phyloP scores from a whole-genome alignment of 2,329 filamentous ascomycete species.

The Dendrostoma leiphaemia region DNA sequence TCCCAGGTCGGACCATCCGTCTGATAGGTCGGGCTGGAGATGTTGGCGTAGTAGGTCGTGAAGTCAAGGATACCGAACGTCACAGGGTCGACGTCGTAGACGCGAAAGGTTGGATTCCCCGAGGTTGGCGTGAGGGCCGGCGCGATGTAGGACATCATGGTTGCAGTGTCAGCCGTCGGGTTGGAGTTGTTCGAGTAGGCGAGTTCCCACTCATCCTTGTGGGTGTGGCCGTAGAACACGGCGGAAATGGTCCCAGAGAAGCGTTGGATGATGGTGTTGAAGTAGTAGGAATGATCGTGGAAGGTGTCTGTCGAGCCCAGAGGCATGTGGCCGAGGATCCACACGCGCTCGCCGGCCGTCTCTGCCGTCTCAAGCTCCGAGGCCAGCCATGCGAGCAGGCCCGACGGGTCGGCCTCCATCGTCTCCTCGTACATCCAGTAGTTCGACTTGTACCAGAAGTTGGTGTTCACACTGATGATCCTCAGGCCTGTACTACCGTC shows the following conservation, averaged over 20 bases:
- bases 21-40: conserved; percentile 42
- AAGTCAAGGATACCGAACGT: conserved; percentile 55
- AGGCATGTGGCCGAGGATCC: conserved; percentile 58
- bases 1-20: conserved; percentile 47
- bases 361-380: conserved; percentile 53
- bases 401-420: conserved; percentile 49
- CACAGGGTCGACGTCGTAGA: conserved; percentile 56
- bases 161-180: conserved; percentile 40
- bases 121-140: conserved; percentile 54
- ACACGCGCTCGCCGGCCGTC: conserved; percentile 49
- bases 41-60: conserved; percentile 54
- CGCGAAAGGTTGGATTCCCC: conserved; percentile 55
- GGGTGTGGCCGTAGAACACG: conserved; percentile 55
- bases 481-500: conserved; percentile 42
- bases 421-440: conserved; percentile 52
- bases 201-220: conserved; percentile 55
- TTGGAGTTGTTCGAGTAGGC: conserved; percentile 48
- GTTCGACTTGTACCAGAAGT: conserved; percentile 59
- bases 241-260: conserved; percentile 53
- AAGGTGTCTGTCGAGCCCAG: conserved; percentile 49
- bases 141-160: conserved; percentile 51
- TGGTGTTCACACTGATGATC: conserved; percentile 59
- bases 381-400: conserved; percentile 53
- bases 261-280: conserved; percentile 52
- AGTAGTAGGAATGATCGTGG: conserved; percentile 44